A percentile compares a stretch with the other conserved stretches of the same genome.
These are phyloP conservation scores for Scopulariopsis brevicaulis DNA, from an alignment of 2,329 filamentous ascomycete species.

Conservation along the genomic window DNA sequence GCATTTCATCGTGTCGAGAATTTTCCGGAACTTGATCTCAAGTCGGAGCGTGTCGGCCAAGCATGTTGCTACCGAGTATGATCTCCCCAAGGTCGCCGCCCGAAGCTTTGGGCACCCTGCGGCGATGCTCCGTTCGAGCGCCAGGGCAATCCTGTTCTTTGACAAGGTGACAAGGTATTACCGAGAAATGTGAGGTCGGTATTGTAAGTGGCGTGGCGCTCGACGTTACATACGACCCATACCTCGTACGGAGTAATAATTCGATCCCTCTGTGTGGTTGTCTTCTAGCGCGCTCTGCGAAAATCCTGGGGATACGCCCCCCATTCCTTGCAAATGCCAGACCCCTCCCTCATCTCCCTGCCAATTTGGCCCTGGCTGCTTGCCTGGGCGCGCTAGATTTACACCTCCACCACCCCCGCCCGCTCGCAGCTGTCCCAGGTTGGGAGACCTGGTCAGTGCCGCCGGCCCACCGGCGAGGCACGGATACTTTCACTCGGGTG, in stretches of 20 bases:
- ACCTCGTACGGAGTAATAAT: not conserved
- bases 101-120: no score
- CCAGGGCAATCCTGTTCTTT: not conserved
- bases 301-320: not conserved
- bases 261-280: not conserved
- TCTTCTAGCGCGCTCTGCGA: not conserved
- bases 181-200: not conserved
- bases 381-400: not conserved
- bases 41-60: no score
- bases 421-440: not conserved
- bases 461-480: not conserved
- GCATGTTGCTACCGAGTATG: no score
- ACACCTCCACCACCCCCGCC: not conserved
- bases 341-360: not conserved
- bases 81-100: no score
- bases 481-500: not conserved
- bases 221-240: not conserved
- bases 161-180: not conserved
- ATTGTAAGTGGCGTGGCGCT: not conserved
- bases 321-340: not conserved
- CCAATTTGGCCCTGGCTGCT: not conserved
- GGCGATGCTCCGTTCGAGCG: not conserved
- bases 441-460: not conserved
- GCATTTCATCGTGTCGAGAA: no score
- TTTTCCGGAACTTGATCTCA: no score